A percentile compares a stretch with the other conserved stretches of the same genome.
Evolutionary conservation across 345 rosid species (phyloP).

Genomic region (Populus pruinosa): DNA sequence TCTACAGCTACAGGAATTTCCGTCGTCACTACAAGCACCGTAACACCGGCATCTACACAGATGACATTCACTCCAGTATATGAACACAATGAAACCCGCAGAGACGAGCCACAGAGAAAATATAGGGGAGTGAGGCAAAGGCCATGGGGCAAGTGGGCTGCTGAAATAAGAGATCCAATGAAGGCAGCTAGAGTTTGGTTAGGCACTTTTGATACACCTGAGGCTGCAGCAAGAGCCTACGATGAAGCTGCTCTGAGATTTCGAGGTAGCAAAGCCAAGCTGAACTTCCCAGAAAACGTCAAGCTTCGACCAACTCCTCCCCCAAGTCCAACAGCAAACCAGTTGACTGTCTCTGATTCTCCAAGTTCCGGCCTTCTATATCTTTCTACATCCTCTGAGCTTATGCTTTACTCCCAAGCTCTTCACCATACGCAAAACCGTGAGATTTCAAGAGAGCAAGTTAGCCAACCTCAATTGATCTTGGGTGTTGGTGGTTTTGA

Average conservation of each 20-base stretch:
- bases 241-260: constrained; percentile 81
- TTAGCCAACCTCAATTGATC: constrained; percentile 2
- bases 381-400: constrained; percentile 26
- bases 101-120: constrained; percentile 47
- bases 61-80: constrained; percentile 28
- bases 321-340: constrained; percentile 18
- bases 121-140: constrained; percentile 89
- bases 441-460: constrained; percentile 7
- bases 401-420: constrained; percentile 24
- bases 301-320: constrained; percentile 43
- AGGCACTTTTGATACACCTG: constrained; percentile 86
- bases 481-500: constrained; percentile 20
- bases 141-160: constrained; percentile 99
- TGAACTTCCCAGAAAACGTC: constrained; percentile 96
- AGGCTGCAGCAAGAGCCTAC: constrained; percentile 83
- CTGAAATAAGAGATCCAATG: constrained; percentile 86
- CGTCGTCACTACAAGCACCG: constrained; percentile 13
- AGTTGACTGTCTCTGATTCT: constrained; percentile 36
- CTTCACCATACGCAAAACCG: neutral
- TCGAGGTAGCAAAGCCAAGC: constrained; percentile 91
- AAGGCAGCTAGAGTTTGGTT: constrained; percentile 91
- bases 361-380: constrained; percentile 28
- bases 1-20: constrained; percentile 25
- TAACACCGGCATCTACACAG: constrained; percentile 11
- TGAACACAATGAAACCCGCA: constrained; percentile 23